Conservation (phyloP, 2,329 filamentous ascomycete species). For the Colletotrichum musicola region DNA sequence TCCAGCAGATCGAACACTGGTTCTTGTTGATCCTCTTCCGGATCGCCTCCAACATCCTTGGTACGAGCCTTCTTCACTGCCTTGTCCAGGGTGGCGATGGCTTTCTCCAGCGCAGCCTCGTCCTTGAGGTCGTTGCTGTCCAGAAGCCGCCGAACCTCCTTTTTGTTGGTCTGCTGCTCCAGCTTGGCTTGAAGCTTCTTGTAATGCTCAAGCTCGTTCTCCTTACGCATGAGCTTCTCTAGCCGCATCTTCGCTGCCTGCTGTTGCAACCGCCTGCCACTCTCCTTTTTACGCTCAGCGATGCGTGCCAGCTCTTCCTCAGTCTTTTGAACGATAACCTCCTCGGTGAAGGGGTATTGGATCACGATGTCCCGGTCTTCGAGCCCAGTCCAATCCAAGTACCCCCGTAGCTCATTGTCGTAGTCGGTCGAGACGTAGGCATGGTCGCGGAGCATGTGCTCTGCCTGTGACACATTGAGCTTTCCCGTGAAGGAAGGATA, state of each 20-base stretch:
- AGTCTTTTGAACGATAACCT: conserved; percentile 89
- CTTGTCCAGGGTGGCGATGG: conserved; percentile 90
- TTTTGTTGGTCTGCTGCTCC: conserved; percentile 80
- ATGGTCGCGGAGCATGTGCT: conserved; percentile 88
- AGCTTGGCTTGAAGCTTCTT: conserved; percentile 83
- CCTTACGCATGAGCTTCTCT: conserved; percentile 94
- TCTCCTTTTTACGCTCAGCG: conserved; percentile 95
- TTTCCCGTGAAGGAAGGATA: conserved; percentile 92
- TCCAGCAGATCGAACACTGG: conserved; percentile 92
- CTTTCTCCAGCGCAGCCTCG: conserved; percentile 85
- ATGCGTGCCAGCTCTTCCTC: conserved; percentile 92
- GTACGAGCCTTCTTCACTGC: conserved; percentile 90
- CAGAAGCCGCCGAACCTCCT: conserved; percentile 86
- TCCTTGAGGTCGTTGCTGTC: conserved; percentile 95
- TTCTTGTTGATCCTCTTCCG: conserved; percentile 83
- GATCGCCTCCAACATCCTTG: conserved; percentile 88
- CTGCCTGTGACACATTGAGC: conserved; percentile 86
- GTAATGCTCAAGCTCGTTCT: conserved; percentile 95
- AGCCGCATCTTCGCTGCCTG: conserved; percentile 98
- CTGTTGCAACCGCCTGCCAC: conserved; percentile 89
- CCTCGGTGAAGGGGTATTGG: conserved; percentile 94
- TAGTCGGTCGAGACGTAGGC: conserved; percentile 91
- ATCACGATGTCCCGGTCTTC: conserved; percentile 91
- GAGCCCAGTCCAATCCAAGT: conserved; percentile 90
- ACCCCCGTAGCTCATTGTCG: conserved; percentile 79